Evolutionary conservation across 495 filamentous ascomycete genomes (phyloP).

Genomic region (Terfezia claveryi): DNA sequence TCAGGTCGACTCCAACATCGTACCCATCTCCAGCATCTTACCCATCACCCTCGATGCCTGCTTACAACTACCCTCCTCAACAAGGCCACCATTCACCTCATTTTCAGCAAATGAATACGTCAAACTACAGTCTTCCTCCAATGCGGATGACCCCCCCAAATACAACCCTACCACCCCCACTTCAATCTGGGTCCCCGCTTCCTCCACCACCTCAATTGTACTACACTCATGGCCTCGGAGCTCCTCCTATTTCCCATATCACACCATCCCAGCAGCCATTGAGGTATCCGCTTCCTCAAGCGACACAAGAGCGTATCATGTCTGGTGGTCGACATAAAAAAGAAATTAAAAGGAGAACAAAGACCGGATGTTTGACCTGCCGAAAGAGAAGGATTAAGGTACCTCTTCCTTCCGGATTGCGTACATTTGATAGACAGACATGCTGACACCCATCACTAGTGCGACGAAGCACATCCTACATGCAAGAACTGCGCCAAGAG

Average conservation of each 20-base stretch:
- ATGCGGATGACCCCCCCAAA: slow-evolving; percentile 23
- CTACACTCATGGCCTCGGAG: slow-evolving; percentile 8
- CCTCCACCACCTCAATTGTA: slow-evolving; percentile 23
- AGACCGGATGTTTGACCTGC: slow-evolving; percentile 93
- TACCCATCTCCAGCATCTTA: slow-evolving; percentile 30
- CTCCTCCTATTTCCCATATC: slow-evolving; percentile 9
- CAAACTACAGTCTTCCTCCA: slow-evolving; percentile 29
- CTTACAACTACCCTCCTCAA: slow-evolving; percentile 23
- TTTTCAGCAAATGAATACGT: slow-evolving; percentile 23
- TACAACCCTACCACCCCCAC: slow-evolving; percentile 14
- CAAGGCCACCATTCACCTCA: slow-evolving; percentile 25
- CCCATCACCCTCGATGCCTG: slow-evolving; percentile 29
- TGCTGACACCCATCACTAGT: slow-evolving; percentile 30
- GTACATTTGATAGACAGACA: too few species aligned
- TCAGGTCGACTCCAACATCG: slow-evolving; percentile 20
- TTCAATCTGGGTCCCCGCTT: slow-evolving; percentile 23
- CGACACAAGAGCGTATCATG: slow-evolving; percentile 38
- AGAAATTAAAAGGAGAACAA: slow-evolving; percentile 95
- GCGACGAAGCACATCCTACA: slow-evolving; percentile 83
- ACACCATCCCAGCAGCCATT: slow-evolving; percentile 26
- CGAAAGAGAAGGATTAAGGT: slow-evolving; percentile 97
- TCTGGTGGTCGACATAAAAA: slow-evolving; percentile 79
- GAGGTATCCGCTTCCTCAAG: slow-evolving; percentile 38
- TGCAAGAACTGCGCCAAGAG: slow-evolving; percentile 97
- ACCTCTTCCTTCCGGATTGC: slow-evolving; percentile 22